phyloP scores from a whole-genome alignment of 306 rosid genomes.

The Senna tora region DNA sequence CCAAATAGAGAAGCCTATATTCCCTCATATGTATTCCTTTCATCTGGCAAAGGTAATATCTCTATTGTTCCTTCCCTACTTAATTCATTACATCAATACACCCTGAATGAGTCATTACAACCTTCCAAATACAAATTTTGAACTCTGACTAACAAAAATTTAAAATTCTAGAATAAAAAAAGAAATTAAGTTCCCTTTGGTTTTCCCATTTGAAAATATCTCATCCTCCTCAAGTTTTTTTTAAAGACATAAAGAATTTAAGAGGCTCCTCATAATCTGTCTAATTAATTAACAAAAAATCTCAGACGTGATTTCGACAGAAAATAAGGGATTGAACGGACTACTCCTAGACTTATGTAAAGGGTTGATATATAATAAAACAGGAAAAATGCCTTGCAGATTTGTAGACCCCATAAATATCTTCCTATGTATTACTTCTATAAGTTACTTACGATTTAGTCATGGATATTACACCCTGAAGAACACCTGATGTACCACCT shows the following conservation, averaged over 20 bases:
- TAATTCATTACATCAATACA: slow-evolving; percentile 4
- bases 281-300: not conserved
- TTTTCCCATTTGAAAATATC: too few species aligned
- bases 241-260: not conserved
- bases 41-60: slow-evolving; percentile 1
- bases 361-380: slow-evolving; percentile 20
- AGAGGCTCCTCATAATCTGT: not conserved
- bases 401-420: slow-evolving; percentile 15
- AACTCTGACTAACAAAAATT: not conserved
- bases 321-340: slow-evolving; percentile 19
- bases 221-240: too few species aligned
- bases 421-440: slow-evolving; percentile 19
- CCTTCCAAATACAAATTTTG: not conserved
- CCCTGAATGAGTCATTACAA: slow-evolving; percentile 14
- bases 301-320: not conserved
- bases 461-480: slow-evolving; percentile 88
- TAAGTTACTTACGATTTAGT: slow-evolving; percentile 73
- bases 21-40: slow-evolving; percentile 12
- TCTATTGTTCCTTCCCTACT: not conserved
- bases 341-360: slow-evolving; percentile 12
- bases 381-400: not conserved
- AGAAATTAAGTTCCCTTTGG: not conserved
- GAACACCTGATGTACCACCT: slow-evolving; percentile 93
- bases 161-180: not conserved
- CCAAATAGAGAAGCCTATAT: not conserved